Evolutionary conservation across 371 early-diverging fungal species (phyloP).

Genomic region (Chytridiales sp.): DNA sequence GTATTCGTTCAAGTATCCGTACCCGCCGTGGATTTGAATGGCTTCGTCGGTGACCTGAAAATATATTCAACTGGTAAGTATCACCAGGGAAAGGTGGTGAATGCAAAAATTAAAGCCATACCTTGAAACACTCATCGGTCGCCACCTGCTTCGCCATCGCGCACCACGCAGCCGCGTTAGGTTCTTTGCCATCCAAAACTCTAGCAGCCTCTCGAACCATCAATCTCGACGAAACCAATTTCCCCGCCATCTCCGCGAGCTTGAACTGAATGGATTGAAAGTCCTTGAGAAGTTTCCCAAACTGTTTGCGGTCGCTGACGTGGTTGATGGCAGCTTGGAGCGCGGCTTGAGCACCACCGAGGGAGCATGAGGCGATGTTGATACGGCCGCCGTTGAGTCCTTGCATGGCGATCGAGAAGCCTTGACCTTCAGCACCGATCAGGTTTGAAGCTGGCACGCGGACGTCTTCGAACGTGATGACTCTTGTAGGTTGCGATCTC

Average conservation of each 20-base stretch:
- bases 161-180: slow-evolving; percentile 41
- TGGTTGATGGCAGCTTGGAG: slow-evolving; percentile 55
- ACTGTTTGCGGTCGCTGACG: slow-evolving; percentile 58
- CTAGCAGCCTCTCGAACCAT: slow-evolving; percentile 60
- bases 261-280: slow-evolving; percentile 63
- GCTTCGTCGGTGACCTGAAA: slow-evolving; percentile 24
- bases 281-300: slow-evolving; percentile 44
- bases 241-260: slow-evolving; percentile 61
- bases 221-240: slow-evolving; percentile 50
- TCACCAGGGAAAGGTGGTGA: slow-evolving; percentile 58
- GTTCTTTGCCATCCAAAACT: slow-evolving; percentile 46
- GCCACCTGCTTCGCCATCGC: slow-evolving; percentile 59
- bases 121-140: slow-evolving; percentile 58
- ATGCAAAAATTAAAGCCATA: slow-evolving; percentile 39
- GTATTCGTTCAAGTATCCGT: slow-evolving; percentile 65
- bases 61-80: slow-evolving; percentile 36
- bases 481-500: slow-evolving; percentile 61
- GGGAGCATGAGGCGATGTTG: slow-evolving; percentile 62
- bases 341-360: slow-evolving; percentile 65
- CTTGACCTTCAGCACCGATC: slow-evolving; percentile 59
- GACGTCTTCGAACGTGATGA: slow-evolving; percentile 61
- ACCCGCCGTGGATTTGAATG: slow-evolving; percentile 60
- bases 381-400: slow-evolving; percentile 64
- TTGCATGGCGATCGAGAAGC: slow-evolving; percentile 66
- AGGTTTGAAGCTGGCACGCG: slow-evolving; percentile 54